Base-by-base conservation (phyloP, 306 rosid genomes). In the Oxytropis ochrocephala region DNA sequence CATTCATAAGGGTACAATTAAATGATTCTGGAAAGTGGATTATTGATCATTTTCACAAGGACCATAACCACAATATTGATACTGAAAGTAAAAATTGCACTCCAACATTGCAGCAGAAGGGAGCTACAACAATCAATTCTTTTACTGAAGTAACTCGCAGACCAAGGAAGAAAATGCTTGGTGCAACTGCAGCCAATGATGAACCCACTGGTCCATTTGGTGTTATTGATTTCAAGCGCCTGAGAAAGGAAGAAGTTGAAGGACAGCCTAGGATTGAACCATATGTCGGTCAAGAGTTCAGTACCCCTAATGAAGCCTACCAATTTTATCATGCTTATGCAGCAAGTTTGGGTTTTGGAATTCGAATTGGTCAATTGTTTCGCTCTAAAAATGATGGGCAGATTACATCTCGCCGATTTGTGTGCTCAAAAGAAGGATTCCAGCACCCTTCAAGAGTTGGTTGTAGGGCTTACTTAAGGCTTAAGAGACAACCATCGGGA, bases 391-490 rank as follows among this genome's bases (percentile, higher is more conserved):
- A 80, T 78, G 95, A 87, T 62, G 97, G 97, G 8, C 74, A 77
- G 51, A 81, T 94, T 53, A 86, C 96, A 51, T 94, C 98, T 12
- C 84, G 98, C 39, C 74, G 98, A 41, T 94, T 90, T 80, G 98
- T 94, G 80, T 94, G 98, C 81, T 85, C 97, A 30, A 90, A 84
- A 82, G 98, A 94, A 75, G 98, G 98, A 46, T 94, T 88, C 83
- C 98, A 88, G 74, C 97, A 90, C 76, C 98, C 97, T 60, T 90
- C 97, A 50, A 84, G 98, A 87, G 80, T 90, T 61, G 98, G 98
- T 54, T 94, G 98, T 83, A 92, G 85, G 66, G 92, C 96, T 50
- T 94, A 83, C 79, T 75, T 94, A 86, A 91, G 98, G 85, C 85
- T 94, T 67, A 90, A 94, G 85, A 85, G 87, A 71, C 90, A 85